Conservation (phyloP, 2,329 filamentous ascomycete genomes). For the Aphanoascus verrucosus region DNA sequence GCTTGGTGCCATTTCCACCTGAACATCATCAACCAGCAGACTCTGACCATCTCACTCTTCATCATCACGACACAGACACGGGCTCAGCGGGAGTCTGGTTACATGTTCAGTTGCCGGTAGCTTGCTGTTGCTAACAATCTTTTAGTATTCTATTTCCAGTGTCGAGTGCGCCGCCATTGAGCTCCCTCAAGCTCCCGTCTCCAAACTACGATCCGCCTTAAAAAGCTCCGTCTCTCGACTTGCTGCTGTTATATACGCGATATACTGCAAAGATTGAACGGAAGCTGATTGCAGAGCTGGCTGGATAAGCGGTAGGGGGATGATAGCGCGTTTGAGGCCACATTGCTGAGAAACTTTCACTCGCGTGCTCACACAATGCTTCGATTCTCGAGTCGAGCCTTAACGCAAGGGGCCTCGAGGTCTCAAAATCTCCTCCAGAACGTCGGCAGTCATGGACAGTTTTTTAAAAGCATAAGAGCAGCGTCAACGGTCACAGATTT, state of each 20-base stretch:
- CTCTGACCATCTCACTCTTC: neutral
- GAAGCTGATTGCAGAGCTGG: neutral
- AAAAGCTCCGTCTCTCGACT: neutral
- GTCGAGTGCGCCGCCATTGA: too few relatives aligned
- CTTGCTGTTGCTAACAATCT: too few relatives aligned
- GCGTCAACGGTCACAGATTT: constrained; percentile 62
- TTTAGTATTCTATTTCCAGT: too few relatives aligned
- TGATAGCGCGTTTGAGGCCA: neutral
- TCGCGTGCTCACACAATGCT: constrained; percentile 10
- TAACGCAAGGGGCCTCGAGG: constrained; percentile 4
- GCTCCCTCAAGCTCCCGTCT: too few relatives aligned
- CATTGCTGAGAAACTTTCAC: neutral
- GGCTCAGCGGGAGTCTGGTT: too few relatives aligned
- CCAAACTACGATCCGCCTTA: too few relatives aligned
- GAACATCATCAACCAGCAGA: neutral
- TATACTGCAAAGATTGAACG: neutral
- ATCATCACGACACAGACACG: too few relatives aligned
- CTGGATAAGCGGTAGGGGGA: neutral
- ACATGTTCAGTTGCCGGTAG: neutral
- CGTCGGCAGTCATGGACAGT: neutral
- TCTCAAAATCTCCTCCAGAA: constrained; percentile 1
- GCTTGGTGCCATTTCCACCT: neutral
- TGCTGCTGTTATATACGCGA: neutral
- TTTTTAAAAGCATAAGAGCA: constrained; percentile 13
- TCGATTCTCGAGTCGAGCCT: constrained; percentile 6